Base-by-base conservation (phyloP, 345 rosid species). In the Rubroshorea leprosula region DNA sequence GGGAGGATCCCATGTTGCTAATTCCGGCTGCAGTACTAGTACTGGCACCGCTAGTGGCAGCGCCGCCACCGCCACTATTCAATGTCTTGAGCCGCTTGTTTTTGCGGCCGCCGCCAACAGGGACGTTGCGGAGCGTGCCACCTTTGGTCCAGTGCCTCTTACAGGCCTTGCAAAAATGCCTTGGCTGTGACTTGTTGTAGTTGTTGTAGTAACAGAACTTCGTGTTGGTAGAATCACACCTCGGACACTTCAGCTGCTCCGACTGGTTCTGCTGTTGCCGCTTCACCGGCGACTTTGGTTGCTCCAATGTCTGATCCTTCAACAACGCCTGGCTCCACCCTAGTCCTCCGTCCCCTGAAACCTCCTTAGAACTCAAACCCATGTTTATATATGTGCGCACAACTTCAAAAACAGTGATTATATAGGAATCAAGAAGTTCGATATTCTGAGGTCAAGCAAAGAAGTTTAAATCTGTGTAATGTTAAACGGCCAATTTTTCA, bases 61-160 rank as follows among this genome's bases (percentile, higher is more conserved):
- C 38, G 23, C 65, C 16, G 49, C 15, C 18, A 2, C 43, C 27
- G 47, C n/a, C 12, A 0, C 39, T 39, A 23, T 60, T 66, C 27
- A 77, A 71, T 5, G 76, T 44, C 58, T 76, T 81, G 8, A 49
- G 71, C 10, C 86, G 76, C 79, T 85, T 83, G 70, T 78, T 85
- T 72, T 91, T 91, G 25, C 90, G 89, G 58, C 88, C 89, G 53
- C 96, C 96, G 13, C 98, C 96, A 0, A 82, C 79, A 12, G 96
- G 98, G 60, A 90, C 96, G 54, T 85, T 90, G 21, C 96, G 73
- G 38, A 87, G 82, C 55, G 86, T 82, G 22, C 97, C 97, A 60
- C 97, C 97, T 81, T 83, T 76, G 4, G 96, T 90, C 97, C 97
- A 90, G 73, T 90, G 92, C 66, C 98, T 79, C 77, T 84, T 80